phyloP scores from a whole-genome alignment of 192 early-diverging fungal genomes.

The Spizellomyces sp. region DNA sequence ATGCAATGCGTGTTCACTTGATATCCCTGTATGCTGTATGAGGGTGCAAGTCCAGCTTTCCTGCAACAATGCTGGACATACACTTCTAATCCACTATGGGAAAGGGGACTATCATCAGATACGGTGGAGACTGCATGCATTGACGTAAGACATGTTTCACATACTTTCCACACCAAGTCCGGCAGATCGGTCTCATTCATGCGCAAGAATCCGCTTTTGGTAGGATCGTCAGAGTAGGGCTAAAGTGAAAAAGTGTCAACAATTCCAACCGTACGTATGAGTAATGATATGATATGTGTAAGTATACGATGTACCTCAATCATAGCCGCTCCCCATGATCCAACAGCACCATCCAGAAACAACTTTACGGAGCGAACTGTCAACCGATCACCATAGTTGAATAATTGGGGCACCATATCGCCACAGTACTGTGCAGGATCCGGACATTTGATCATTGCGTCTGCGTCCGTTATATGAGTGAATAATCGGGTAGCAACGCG shows the following conservation, averaged over 20 bases:
- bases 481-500: no score
- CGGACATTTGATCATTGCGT: constrained; percentile 36
- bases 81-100: constrained; percentile 14
- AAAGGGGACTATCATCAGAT: neutral
- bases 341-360: constrained; percentile 61
- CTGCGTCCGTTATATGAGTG: neutral
- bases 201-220: neutral
- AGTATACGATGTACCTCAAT: constrained; percentile 11
- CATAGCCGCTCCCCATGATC: constrained; percentile 58
- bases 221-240: constrained; percentile 6
- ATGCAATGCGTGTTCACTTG: constrained; percentile 61
- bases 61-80: neutral
- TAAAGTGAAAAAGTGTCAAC: neutral
- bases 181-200: no score
- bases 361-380: constrained; percentile 54
- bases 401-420: constrained; percentile 3
- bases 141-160: no score
- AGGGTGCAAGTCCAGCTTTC: neutral
- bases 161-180: no score
- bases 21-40: constrained; percentile 40
- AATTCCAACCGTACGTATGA: no score
- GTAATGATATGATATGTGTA: neutral
- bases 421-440: constrained; percentile 24
- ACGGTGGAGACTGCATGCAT: no score
- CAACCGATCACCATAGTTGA: constrained; percentile 24